These are phyloP conservation scores for Jaltomata sinuosa DNA, from an alignment of 257 asterid species.

Conservation along the genomic window DNA sequence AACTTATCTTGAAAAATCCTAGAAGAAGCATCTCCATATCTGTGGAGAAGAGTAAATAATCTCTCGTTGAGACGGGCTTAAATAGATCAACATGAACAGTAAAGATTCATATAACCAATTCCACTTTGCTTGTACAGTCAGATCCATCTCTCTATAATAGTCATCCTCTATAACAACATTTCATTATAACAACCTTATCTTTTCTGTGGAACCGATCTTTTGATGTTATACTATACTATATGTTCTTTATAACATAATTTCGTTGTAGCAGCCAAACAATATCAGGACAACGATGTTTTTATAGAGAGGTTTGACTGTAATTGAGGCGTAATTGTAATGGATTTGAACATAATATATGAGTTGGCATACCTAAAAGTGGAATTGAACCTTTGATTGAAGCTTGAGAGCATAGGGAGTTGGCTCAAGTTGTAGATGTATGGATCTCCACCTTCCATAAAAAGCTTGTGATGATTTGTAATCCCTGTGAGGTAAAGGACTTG, in stretches of 20 bases:
- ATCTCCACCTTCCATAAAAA: constrained; percentile 47
- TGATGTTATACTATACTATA: not conserved
- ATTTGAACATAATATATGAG: not conserved
- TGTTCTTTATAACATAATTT: too few relatives aligned
- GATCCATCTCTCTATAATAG: not conserved
- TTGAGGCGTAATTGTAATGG: not conserved
- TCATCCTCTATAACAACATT: not conserved
- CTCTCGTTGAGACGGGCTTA: not conserved
- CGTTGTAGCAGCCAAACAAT: not conserved
- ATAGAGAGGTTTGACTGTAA: not conserved
- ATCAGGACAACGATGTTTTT: not conserved
- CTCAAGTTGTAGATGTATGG: constrained; percentile 49
- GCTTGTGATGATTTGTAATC: constrained; percentile 23
- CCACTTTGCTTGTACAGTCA: not conserved
- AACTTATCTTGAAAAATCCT: constrained; percentile 20
- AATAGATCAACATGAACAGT: not conserved
- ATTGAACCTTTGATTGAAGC: constrained; percentile 7
- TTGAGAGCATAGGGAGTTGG: constrained; percentile 41
- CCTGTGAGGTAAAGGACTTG: constrained; percentile 15
- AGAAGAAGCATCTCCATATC: constrained; percentile 39
- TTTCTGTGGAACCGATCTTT: not conserved
- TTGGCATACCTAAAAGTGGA: constrained; percentile 36
- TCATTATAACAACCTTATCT: not conserved
- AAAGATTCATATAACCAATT: not conserved
- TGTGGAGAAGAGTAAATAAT: constrained; percentile 1